These are phyloP conservation scores for Apophysomyces trapeziformis DNA, from an alignment of 371 early-diverging fungal species.

Conservation along the genomic window DNA sequence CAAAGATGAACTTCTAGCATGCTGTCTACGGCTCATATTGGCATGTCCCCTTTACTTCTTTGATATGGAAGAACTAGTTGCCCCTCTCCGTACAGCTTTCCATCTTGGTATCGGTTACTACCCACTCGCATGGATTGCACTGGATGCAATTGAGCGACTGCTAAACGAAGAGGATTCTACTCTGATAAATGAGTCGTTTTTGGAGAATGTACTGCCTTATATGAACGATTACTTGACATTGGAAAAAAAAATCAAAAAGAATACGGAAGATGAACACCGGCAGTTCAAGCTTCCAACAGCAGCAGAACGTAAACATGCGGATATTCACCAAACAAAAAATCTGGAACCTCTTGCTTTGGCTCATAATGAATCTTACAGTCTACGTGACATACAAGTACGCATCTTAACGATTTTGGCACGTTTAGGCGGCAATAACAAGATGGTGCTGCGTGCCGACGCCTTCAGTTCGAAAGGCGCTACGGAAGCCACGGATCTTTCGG, in stretches of 20 bases:
- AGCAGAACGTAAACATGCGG: constrained; percentile 19
- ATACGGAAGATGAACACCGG: constrained; percentile 21
- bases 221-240: constrained; percentile 72
- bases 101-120: constrained; percentile 71
- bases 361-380: constrained; percentile 17
- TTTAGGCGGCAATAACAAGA: constrained; percentile 66
- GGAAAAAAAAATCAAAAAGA: constrained; percentile 37
- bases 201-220: constrained; percentile 56
- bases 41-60: constrained; percentile 66
- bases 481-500: constrained; percentile 25
- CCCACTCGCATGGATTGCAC: constrained; percentile 64
- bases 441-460: constrained; percentile 38
- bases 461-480: background rate
- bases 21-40: constrained; percentile 70
- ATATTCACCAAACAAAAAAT: constrained; percentile 17
- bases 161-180: constrained; percentile 37
- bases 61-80: constrained; percentile 47
- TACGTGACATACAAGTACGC: constrained; percentile 60
- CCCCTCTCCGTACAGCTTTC: constrained; percentile 67
- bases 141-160: constrained; percentile 68
- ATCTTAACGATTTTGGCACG: constrained; percentile 71
- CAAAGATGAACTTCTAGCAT: constrained; percentile 78
- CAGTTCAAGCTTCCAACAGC: constrained; percentile 19
- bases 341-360: constrained; percentile 25
- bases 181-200: constrained; percentile 16